Base-by-base conservation (phyloP, 1,284 basidiomycete species). In the Cryptococcus jaspeensis region DNA sequence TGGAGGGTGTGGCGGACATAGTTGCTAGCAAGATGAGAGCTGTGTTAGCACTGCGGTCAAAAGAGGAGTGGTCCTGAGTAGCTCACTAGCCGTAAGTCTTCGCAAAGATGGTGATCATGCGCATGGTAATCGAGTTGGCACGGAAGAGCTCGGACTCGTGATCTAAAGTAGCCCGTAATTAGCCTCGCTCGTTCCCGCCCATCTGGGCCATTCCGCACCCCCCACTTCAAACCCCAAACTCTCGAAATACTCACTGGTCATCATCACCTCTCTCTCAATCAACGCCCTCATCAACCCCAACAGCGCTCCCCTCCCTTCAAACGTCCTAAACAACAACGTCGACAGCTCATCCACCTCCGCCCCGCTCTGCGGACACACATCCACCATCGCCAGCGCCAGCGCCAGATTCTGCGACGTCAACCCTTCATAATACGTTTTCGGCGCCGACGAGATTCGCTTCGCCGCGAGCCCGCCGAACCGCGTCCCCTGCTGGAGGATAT, bases 91-190 rank as follows among this genome's bases (percentile, higher is more conserved):
- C 92, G 61, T 93, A 90, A 28, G 88, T 85, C 67, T 83, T 85
- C 1, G 90, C 90, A 65, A 94, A 94, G 1, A 86, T 84, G 7
- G 90, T 91, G 44, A 95, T 76, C 57, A 96, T 85, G 52, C 89
- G 82, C 20, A 88, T 89, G 64, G 88, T 91, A 8, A 89, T 89
- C 2, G 88, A 88, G 72, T 95, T 95, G 61, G 88, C 83, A 49
- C 92, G 82, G 80, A 95, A 95, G 6, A 96, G 78, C 23, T 84
- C 83, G 0, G 86, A 83, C 65, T 94, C 90, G 66, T 83, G 87
- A 49, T 85, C 90, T 91, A 13, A 46, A n/a, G 42, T 12, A 8
- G 41, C 23, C 28, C 28, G 28, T 5, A 32, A 32, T 56, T 36
- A 59, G 38, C 11, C 32, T 58, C 22, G 53, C 18, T 43, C 20